A percentile compares a stretch with the other conserved stretches of the same genome.
Conservation (phyloP, 192 early-diverging fungal genomes). For the Coemansia sp. region DNA sequence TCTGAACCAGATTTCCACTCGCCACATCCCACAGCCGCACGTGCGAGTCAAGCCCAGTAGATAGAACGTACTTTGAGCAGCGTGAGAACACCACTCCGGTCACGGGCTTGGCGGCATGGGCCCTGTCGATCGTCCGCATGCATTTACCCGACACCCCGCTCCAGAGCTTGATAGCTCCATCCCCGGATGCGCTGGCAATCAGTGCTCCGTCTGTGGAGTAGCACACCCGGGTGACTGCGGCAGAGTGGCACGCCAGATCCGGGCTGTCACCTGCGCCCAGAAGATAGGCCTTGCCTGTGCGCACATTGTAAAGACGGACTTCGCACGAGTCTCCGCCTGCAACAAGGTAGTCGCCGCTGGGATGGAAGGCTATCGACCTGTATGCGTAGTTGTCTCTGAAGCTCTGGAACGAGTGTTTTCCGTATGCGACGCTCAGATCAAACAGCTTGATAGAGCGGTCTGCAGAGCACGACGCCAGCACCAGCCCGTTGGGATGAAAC, state of each 20-base stretch:
- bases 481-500: conserved; percentile 92
- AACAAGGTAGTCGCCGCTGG: conserved; percentile 84
- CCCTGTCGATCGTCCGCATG: conserved; percentile 71
- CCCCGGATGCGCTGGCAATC: conserved; percentile 76
- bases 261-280: conserved; percentile 49
- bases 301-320: conserved; percentile 84
- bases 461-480: conserved; percentile 82
- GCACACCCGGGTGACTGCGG: conserved; percentile 62
- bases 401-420: conserved; percentile 83
- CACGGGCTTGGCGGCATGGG: conserved; percentile 74
- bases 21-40: conserved; percentile 82
- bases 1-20: conserved; percentile 68
- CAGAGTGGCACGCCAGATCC: conserved; percentile 35
- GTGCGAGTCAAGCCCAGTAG: conserved; percentile 75
- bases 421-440: conserved; percentile 78
- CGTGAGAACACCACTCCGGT: conserved; percentile 75
- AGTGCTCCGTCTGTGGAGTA: conserved; percentile 70
- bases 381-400: conserved; percentile 79
- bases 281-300: conserved; percentile 80
- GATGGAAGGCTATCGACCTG: conserved; percentile 87
- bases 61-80: conserved; percentile 74
- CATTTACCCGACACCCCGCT: conserved; percentile 77
- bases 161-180: conserved; percentile 87
- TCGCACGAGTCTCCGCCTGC: conserved; percentile 77
- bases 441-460: conserved; percentile 88